These are phyloP conservation scores for Solanum chiquidenum DNA, from an alignment of 257 asterid species.

Conservation along the genomic window DNA sequence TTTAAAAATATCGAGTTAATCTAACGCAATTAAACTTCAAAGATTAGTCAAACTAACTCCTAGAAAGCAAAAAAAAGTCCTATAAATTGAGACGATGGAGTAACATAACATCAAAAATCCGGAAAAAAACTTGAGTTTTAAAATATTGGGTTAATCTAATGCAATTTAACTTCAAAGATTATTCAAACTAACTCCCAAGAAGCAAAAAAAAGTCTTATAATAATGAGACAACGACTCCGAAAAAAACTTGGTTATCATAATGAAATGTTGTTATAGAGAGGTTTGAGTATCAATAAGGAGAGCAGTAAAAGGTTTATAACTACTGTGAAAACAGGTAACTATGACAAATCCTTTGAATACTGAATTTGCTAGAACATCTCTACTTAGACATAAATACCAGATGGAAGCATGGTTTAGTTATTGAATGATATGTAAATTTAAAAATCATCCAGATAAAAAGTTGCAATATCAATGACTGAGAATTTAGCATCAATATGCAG, in stretches of 20 bases:
- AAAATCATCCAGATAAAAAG: background rate
- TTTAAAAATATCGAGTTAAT: too few species aligned
- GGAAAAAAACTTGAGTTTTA: too few species aligned
- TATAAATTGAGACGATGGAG: too few species aligned
- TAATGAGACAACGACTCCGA: background rate
- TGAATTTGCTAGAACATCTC: background rate
- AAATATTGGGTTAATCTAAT: too few species aligned
- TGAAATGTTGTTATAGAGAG: background rate
- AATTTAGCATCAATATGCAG: background rate
- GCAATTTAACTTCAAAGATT: background rate
- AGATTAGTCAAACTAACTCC: background rate
- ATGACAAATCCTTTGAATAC: background rate
- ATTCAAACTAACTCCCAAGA: background rate
- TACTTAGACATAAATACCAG: background rate
- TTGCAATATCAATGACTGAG: background rate
- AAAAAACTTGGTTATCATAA: background rate
- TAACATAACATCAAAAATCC: too few species aligned
- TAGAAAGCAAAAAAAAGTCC: background rate
- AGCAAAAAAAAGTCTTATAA: background rate
- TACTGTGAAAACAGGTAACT: background rate
- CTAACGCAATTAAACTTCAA: background rate
- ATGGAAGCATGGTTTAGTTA: background rate
- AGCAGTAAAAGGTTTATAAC: background rate
- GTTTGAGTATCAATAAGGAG: background rate
- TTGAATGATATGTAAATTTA: background rate